Evolutionary conservation across 192 early-diverging fungal species (phyloP).

Genomic region (Diversispora epigaea): DNA sequence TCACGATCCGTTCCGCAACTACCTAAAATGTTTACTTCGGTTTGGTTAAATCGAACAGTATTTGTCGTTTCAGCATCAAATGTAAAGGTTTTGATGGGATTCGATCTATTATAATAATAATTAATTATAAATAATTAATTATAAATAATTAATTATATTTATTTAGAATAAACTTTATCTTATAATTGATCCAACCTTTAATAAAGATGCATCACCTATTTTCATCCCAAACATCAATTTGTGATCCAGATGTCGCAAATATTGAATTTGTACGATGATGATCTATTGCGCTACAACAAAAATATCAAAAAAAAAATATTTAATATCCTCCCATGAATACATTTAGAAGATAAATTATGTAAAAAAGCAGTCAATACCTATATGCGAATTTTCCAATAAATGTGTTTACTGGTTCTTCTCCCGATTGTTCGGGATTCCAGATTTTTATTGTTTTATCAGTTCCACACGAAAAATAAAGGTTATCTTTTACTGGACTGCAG

Average conservation of each 20-base stretch:
- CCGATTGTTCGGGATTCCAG: constrained; percentile 68
- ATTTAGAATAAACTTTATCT: neutral
- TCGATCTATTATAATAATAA: constrained; percentile 50
- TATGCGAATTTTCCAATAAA: constrained; percentile 80
- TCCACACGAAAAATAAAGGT: constrained; percentile 85
- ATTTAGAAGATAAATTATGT: neutral
- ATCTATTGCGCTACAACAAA: constrained; percentile 61
- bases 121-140: too few species aligned
- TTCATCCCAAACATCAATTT: constrained; percentile 95
- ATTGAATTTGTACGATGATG: constrained; percentile 82
- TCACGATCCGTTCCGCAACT: constrained; percentile 93
- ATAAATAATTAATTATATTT: too few species aligned
- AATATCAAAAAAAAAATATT: neutral
- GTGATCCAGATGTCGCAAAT: constrained; percentile 88
- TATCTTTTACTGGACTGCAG: constrained; percentile 60
- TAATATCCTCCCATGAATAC: neutral
- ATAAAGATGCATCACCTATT: constrained; percentile 32
- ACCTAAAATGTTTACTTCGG: constrained; percentile 89
- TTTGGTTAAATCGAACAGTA: constrained; percentile 95
- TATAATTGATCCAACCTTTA: neutral
- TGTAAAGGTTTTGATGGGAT: constrained; percentile 77
- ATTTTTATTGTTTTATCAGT: constrained; percentile 94
- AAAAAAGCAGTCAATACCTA: constrained; percentile 30
- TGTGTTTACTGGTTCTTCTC: constrained; percentile 62
- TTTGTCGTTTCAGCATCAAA: constrained; percentile 97